A percentile compares a stretch with the other conserved stretches of the same genome.
phyloP scores from a whole-genome alignment of 2,329 filamentous ascomycete species.

The Alternaria arborescens region DNA sequence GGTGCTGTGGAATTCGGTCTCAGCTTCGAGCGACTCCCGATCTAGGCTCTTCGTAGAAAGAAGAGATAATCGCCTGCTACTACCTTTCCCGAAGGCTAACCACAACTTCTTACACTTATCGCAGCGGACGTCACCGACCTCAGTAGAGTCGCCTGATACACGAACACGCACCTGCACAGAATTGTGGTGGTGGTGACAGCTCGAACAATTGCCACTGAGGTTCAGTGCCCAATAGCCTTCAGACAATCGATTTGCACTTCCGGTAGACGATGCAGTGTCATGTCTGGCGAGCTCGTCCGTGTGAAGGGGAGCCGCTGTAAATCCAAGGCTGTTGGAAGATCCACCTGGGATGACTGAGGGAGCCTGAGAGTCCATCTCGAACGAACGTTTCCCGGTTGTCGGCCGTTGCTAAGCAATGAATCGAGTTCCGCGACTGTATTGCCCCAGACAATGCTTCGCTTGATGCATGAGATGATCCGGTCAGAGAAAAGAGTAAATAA shows the following conservation, averaged over 20 bases:
- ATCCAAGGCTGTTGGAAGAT: background rate
- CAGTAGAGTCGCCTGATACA: constrained; percentile 17
- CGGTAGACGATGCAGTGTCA: constrained; percentile 29
- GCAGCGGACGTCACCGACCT: constrained; percentile 32
- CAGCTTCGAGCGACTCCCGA: constrained; percentile 23
- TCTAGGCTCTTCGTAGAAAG: constrained; percentile 32
- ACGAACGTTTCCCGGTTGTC: background rate
- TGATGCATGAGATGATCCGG: constrained; percentile 19
- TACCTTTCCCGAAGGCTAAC: constrained; percentile 36
- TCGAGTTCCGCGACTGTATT: constrained; percentile 13
- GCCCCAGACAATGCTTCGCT: constrained; percentile 5
- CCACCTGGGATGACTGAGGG: background rate
- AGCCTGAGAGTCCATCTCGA: constrained; percentile 16
- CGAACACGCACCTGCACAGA: constrained; percentile 31
- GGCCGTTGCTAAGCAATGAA: constrained; percentile 8
- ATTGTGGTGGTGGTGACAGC: constrained; percentile 40
- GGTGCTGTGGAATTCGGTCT: constrained; percentile 25
- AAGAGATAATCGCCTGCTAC: constrained; percentile 37
- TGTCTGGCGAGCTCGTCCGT: constrained; percentile 13
- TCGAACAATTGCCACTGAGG: constrained; percentile 40
- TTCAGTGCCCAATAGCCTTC: constrained; percentile 31
- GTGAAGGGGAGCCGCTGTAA: background rate
- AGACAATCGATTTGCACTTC: constrained; percentile 27
- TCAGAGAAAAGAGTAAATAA: constrained; percentile 1
- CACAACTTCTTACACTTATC: constrained; percentile 35